Base-by-base conservation (phyloP, 1,284 basidiomycete species). In the Fomitopsis betulina region DNA sequence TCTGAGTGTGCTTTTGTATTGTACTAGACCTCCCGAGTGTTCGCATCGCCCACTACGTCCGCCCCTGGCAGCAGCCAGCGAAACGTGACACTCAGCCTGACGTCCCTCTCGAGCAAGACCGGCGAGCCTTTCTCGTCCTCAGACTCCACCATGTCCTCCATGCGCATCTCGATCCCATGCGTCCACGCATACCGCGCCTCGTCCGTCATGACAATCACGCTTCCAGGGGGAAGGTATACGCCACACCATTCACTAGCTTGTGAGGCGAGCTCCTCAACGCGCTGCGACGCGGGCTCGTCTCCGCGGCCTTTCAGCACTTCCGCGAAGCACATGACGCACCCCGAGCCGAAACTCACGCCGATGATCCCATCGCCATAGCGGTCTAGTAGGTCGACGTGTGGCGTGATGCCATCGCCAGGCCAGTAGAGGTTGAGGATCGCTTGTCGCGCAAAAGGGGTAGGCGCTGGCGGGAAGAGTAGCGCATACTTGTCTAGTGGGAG, bases 321-420 rank as follows among this genome's bases (percentile, higher is more conserved):
- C 32, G 72, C 75, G 63, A 93, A 92, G 35, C 79, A 78, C 90
- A 93, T 93, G 12, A 84, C 85, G 52, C 84, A 89, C 15, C 85
- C 83, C 49, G 85, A 85, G 17, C 84, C 80, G 35, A 94, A 73
- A 65, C 87, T 91, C 58, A 93, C 80, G 12, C 89, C 89, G 37
- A 93, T 79, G 61, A 94, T 93, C 2, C 89, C 90, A 67, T 93
- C 90, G 13, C 81, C 89, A 66, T 87, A 94, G 19, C 92, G 81
- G 43, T 78, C 75, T 8, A 91, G 76, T 38, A 94, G 75, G 67
- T 94, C 92, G 47, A 93, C 82, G 64, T 93, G 91, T 0, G 89
- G 79, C 1, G 83, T 76, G 62, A 94, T 93, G 10, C 92, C 91
- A 68, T 93, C 86, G 1, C 91, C 91, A 0, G 89, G 88, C 52